Conservation (phyloP, 2,329 filamentous ascomycete genomes). For the Cladosporium sp. region DNA sequence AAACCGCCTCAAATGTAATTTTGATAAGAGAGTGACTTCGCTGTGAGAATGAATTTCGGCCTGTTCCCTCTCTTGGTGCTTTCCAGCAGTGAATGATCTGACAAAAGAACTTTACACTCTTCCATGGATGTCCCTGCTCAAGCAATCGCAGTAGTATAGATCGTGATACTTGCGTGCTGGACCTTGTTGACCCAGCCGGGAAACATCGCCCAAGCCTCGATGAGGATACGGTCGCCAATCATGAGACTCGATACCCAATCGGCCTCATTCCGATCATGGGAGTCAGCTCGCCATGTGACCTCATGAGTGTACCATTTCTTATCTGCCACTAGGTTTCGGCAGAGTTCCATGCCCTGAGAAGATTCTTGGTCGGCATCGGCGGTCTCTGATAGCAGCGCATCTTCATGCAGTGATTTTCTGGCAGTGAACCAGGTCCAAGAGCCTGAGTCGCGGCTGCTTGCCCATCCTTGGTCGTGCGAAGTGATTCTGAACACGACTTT, state of each 20-base stretch:
- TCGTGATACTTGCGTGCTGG: background rate
- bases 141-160: constrained; percentile 9
- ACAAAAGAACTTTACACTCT: too few relatives aligned
- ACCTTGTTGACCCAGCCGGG: constrained; percentile 10
- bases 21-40: too few relatives aligned
- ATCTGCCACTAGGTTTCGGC: background rate
- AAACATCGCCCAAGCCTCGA: constrained; percentile 11
- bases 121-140: background rate
- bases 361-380: background rate
- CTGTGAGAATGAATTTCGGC: too few relatives aligned
- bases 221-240: constrained; percentile 4
- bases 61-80: too few relatives aligned
- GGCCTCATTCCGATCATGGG: constrained; percentile 1
- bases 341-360: background rate
- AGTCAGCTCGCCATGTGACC: constrained; percentile 5
- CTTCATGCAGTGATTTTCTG: background rate
- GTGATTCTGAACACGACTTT: constrained; percentile 14
- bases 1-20: too few relatives aligned
- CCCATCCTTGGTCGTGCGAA: constrained; percentile 14
- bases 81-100: too few relatives aligned
- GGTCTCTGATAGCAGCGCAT: background rate
- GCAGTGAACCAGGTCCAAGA: constrained; percentile 17
- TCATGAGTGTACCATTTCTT: background rate
- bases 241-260: constrained; percentile 10
- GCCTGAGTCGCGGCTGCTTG: background rate